Conservation (phyloP, 345 rosid species). For the Barbarea vulgaris region DNA sequence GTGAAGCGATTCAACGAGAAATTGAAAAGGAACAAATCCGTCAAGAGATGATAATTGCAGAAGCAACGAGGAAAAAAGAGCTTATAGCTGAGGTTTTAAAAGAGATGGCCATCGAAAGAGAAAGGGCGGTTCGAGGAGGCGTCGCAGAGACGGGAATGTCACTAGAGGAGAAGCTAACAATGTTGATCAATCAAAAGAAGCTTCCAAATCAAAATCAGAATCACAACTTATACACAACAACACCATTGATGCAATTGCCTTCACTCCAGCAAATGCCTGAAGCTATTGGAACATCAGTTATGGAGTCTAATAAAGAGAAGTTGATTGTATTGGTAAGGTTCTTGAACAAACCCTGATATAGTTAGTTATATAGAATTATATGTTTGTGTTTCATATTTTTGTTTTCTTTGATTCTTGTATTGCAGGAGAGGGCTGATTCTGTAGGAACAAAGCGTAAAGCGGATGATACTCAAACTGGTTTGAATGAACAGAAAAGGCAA, state of each 20-base stretch:
- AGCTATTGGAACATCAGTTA: neutral
- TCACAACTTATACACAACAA: neutral
- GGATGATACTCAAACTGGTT: slow-evolving; percentile 36
- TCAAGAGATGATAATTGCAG: slow-evolving; percentile 47
- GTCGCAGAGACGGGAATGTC: slow-evolving; percentile 15
- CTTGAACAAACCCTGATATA: neutral
- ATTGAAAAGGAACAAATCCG: slow-evolving; percentile 50
- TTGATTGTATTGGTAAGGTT: slow-evolving; percentile 50
- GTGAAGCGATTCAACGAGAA: slow-evolving; percentile 36
- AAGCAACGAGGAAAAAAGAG: slow-evolving; percentile 36
- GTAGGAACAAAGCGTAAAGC: slow-evolving; percentile 52
- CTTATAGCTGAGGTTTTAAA: slow-evolving; percentile 51
- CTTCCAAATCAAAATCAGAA: neutral
- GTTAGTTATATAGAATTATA: neutral
- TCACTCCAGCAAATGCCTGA: neutral
- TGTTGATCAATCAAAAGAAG: slow-evolving; percentile 39
- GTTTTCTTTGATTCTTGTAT: slow-evolving; percentile 27
- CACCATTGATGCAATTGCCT: slow-evolving; percentile 18
- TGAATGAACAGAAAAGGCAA: slow-evolving; percentile 53
- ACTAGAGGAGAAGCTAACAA: slow-evolving; percentile 26
- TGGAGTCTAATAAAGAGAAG: slow-evolving; percentile 41
- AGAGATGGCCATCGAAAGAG: slow-evolving; percentile 54
- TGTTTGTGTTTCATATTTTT: slow-evolving; percentile 16
- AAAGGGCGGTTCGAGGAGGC: slow-evolving; percentile 36
- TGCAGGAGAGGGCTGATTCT: slow-evolving; percentile 60